Percentiles rank a stretch among this genome's conserved stretches.
Evolutionary conservation across 164 flowering plant species (phyloP).

Genomic region (Malania oleifera): DNA sequence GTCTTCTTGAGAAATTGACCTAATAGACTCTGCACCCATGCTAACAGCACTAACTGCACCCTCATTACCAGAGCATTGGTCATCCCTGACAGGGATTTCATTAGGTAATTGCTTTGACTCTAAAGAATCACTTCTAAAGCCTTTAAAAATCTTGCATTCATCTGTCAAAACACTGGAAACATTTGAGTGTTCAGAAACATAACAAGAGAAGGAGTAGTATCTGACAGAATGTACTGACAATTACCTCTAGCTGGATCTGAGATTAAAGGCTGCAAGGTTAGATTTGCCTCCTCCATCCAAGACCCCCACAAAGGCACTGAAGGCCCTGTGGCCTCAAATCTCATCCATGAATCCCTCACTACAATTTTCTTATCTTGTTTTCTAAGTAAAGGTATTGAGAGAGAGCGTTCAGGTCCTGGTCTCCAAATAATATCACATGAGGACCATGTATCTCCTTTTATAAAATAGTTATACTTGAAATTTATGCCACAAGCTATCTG

Average conservation of each 20-base stretch:
- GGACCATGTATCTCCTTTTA: conserved; percentile 42
- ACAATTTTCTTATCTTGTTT: conserved; percentile 29
- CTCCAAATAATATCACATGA: conserved; percentile 56
- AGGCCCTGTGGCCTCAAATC: conserved; percentile 21
- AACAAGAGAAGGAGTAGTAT: conserved; percentile 15
- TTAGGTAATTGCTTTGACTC: conserved; percentile 17
- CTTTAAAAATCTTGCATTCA: conserved; percentile 31
- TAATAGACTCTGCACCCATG: conserved; percentile 13
- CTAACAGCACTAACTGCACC: conserved; percentile 4
- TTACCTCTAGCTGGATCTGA: conserved; percentile 42
- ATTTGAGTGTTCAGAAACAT: conserved; percentile 83
- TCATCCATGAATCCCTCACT: conserved; percentile 61
- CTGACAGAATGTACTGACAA: conserved; percentile 3
- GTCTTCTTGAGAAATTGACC: conserved; percentile 28
- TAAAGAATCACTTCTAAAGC: conserved; percentile 21
- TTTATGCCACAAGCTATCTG: conserved; percentile 54
- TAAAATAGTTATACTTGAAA: conserved; percentile 62
- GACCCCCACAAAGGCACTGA: conserved; percentile 43
- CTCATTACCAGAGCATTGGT: conserved; percentile 12
- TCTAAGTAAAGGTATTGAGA: conserved; percentile 37
- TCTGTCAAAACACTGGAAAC: conserved; percentile 88
- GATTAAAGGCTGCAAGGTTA: conserved; percentile 12
- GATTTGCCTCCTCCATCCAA: conserved; percentile 47
- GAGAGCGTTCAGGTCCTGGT: conserved; percentile 59
- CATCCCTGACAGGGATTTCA: conserved; percentile 20